Evolutionary conservation across 345 rosid genomes (phyloP), one percentile per base, ranked within the genome.

Genomic region (Firmiana major): DNA sequence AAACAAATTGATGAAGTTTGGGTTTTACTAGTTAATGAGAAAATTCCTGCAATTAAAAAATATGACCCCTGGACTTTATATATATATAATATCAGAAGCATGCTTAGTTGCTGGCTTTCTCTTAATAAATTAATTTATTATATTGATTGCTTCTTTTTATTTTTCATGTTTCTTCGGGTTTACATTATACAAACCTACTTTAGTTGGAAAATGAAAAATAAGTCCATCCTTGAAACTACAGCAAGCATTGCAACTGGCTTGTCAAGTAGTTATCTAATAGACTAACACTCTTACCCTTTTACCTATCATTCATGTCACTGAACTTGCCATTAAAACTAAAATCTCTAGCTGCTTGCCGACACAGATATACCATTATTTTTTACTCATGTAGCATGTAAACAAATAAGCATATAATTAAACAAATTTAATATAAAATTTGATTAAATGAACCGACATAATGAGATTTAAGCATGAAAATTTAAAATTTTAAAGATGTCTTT

Each of bases 171-270:
- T 53, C 75, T 71, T 71, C 75, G 53, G 28, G 62, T 34, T 71
- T 51, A 71, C 75, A 71, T 71, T 71, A 17, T 53, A 53, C 62
- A 71, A 7, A 19, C 75, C 62, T 51, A 51, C 60, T 70, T 38
- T 71, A 34, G 75, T 71, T 71, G 34, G 75, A 53, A 71, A 51
- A 28, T 49, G 40, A 71, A 28, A 71, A 17, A 31, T 9, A 26
- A 51, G 34, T 31, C 28, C 28, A 71, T 51, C 75, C 75, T 71
- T 71, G 62, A 71, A 71, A 71, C 46, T 34, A 71, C 75, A 53
- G 75, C 75, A 71, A 71, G 34, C 60, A 38, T 34, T 51, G 43
- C 26, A 31, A 19, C 28, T 16, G 31, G 75, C 46, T 19, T 31
- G 45, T 51, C 60, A 17, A 51, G 46, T 22, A n/a, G n/a, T n/a